Conservation (phyloP, 768 basidiomycete species). For the Tylopilus sp. region DNA sequence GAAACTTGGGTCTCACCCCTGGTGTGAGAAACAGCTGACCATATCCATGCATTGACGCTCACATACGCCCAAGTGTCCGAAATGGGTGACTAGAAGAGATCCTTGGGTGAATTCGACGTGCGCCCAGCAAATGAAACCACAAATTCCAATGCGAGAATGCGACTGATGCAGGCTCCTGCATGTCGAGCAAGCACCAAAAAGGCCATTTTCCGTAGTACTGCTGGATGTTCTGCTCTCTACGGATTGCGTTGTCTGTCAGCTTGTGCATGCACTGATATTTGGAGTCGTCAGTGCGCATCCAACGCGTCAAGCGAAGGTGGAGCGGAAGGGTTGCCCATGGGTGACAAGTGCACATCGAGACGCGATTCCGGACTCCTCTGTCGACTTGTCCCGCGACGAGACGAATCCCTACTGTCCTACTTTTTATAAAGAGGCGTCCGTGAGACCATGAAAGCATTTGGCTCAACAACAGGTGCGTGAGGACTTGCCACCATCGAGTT, state of each 20-base stretch:
- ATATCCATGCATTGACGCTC: constrained; percentile 89
- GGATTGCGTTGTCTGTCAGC: constrained; percentile 57
- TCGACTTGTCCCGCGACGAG: constrained; percentile 35
- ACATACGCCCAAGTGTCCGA: constrained; percentile 58
- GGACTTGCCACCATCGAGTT: no score
- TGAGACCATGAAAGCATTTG: no score
- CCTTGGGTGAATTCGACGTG: constrained; percentile 40
- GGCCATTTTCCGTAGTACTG: constrained; percentile 99
- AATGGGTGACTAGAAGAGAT: constrained; percentile 63
- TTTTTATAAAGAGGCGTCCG: no score
- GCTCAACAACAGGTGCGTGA: no score
- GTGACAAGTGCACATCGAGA: constrained; percentile 34
- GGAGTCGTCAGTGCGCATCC: constrained; percentile 88
- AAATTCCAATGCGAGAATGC: constrained; percentile 87
- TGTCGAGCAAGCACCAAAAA: constrained; percentile 87
- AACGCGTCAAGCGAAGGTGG: constrained; percentile 66
- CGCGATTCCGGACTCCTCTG: constrained; percentile 35
- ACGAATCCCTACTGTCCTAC: no score
- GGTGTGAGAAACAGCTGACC: constrained; percentile 90
- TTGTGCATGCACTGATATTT: constrained; percentile 86
- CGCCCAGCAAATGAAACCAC: constrained; percentile 66
- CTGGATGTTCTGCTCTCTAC: constrained; percentile 43
- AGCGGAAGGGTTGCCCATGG: constrained; percentile 42
- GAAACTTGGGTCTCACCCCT: no score
- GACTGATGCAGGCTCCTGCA: constrained; percentile 92